Evolutionary conservation across 2,329 filamentous ascomycete species (phyloP), one percentile per base, ranked within the genome.

Genomic region (Pyrenophora tritici-repentis): DNA sequence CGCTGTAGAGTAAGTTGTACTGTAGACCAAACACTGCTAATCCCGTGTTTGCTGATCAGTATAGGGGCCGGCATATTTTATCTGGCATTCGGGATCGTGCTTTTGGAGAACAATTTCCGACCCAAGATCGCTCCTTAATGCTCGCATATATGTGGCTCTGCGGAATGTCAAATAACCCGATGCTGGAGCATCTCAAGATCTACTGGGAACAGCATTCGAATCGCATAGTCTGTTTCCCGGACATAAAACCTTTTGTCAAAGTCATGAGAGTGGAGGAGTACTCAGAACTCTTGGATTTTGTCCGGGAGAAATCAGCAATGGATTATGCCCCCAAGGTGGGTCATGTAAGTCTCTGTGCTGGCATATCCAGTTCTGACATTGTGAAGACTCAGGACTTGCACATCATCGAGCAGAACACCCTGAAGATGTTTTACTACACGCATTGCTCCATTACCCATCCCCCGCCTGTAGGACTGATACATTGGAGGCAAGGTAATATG

Each of bases 371-470:
- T 29, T 12, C 26, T 35, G 35, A 39, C 13, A 24, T 22, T 4
- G 32, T 39, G 3, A n/a, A n/a, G 1, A 2, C 20, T 3, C 46
- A 56, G 7, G 35, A 45, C 9, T 66, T 58, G 60, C 44, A 61
- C 13, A 59, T 58, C 12, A 53, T 55, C 7, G 57, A 66, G 42
- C 42, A 57, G 13, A 67, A 65, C 35, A 58, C 61, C 7, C 22
- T 65, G 20, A 68, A 62, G 33, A 62, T 73, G 45, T 58, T 59
- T 10, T 70, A 67, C 38, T 51, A 70, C 14, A 38, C 70, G 10
- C 55, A 47, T 8, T 54, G 68, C 31, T 68, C 67, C 3, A 39
- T 50, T 24, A 5, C 8, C 6, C 22, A 2, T 24, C 22, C 22
- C 8, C 2, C n/a, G 12, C 22, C 9, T 16, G 37, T 4, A n/a